Evolutionary conservation across 208 protist genomes (phyloP).

Genomic region (Crithidia sp.): DNA sequence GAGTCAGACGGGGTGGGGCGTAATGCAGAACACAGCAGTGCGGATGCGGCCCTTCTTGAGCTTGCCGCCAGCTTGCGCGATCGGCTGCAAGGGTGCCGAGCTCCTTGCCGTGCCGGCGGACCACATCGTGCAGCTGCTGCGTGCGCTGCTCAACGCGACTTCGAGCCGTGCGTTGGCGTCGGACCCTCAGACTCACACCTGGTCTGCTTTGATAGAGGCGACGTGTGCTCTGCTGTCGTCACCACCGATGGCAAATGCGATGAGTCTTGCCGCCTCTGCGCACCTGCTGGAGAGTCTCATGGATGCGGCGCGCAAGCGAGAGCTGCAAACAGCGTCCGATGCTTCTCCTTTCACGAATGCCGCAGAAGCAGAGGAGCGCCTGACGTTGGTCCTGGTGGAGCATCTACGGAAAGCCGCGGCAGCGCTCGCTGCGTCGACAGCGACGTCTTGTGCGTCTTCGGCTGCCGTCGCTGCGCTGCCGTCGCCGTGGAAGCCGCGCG

Average conservation of each 20-base stretch:
- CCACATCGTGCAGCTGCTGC: slow-evolving; percentile 14
- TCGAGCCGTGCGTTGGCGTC: too few relatives aligned
- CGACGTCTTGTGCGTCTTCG: background rate
- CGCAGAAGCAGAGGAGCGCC: background rate
- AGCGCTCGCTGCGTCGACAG: background rate
- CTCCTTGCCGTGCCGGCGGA: slow-evolving; percentile 2
- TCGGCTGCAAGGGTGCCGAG: slow-evolving; percentile 7
- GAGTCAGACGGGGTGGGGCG: background rate
- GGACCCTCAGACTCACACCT: background rate
- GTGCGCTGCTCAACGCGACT: background rate
- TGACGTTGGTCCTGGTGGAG: background rate
- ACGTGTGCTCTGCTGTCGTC: background rate
- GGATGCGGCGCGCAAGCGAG: background rate
- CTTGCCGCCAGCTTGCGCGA: slow-evolving; percentile 15
- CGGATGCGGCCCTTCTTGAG: background rate
- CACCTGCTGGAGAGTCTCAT: background rate
- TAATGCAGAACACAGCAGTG: background rate
- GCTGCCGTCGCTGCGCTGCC: background rate
- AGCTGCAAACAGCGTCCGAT: background rate
- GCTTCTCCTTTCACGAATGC: too few relatives aligned
- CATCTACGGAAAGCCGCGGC: background rate
- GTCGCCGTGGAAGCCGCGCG: background rate
- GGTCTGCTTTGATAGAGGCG: background rate
- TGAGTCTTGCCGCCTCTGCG: background rate
- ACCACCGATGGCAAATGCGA: background rate